Evolutionary conservation across 1,284 basidiomycete genomes (phyloP), one percentile per base, ranked within the genome.

Genomic region (Hymenochaete sp.): DNA sequence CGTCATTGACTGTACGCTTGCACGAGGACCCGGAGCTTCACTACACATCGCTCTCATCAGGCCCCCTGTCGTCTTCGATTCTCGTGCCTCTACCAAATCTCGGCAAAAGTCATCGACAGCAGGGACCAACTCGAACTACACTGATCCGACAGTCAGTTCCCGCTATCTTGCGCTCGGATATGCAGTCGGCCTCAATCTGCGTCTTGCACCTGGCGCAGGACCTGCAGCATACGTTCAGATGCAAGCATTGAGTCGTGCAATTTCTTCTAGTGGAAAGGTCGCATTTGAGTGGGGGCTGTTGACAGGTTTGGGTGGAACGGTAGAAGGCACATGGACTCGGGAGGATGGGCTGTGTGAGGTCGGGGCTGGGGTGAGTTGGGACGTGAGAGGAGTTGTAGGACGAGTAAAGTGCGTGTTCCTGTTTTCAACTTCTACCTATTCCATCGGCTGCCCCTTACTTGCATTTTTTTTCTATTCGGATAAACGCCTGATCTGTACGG

Each of bases 391-490:
- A 24, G 63, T 67, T 27, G 53, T 56, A 11, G 54, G 67, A 41
- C 60, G 53, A 51, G 45, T 66, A 46, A 59, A 61, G 66, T 66
- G 50, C 55, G 64, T 56, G 39, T 37, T 11, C 18, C n/a, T n/a
- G n/a, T n/a, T n/a, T n/a, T n/a, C 4, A 21, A 25, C 10, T 13
- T 24, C 28, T 9, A 9, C 28, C 28, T 9, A 29, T 29, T 9
- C 28, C 8, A 29, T n/a, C n/a, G n/a, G n/a, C n/a, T n/a, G n/a
- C n/a, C n/a, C n/a, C n/a, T n/a, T n/a, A n/a, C n/a, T n/a, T n/a
- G n/a, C n/a, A n/a, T n/a, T n/a, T n/a, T n/a, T n/a, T n/a, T n/a
- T 3, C 33, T 36, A 3, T 13, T 42, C 18, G 3, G n/a, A n/a
- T n/a, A n/a, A n/a, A n/a, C n/a, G n/a, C n/a, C n/a, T n/a, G n/a